Percentiles rank a stretch among this genome's conserved stretches.
phyloP scores from a whole-genome alignment of 495 filamentous ascomycete genomes.

The Xylaria scruposa region DNA sequence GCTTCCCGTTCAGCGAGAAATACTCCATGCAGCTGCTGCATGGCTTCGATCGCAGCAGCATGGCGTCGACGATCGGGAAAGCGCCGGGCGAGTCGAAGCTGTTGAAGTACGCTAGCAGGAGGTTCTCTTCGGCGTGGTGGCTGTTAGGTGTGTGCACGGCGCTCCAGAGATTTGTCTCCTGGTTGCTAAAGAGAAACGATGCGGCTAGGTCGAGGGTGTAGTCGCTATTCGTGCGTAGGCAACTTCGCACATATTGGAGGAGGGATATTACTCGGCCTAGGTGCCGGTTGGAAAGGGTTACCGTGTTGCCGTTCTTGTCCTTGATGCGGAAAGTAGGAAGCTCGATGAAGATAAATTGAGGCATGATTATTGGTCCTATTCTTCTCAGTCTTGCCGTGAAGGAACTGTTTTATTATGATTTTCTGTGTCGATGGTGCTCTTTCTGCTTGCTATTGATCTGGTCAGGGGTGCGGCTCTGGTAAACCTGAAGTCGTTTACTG shows the following conservation, averaged over 20 bases:
- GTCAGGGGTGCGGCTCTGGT: background rate
- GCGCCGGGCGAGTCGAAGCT: slow-evolving; percentile 42
- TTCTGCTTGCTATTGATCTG: background rate
- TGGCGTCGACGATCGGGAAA: slow-evolving; percentile 39
- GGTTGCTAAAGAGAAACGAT: slow-evolving; percentile 38
- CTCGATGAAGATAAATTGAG: slow-evolving; percentile 42
- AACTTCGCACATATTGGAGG: slow-evolving; percentile 37
- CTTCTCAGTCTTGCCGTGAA: background rate
- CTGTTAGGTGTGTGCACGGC: slow-evolving; percentile 28
- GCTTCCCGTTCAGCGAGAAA: slow-evolving; percentile 38
- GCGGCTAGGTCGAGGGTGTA: slow-evolving; percentile 31
- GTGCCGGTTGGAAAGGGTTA: slow-evolving; percentile 34
- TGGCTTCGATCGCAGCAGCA: slow-evolving; percentile 38
- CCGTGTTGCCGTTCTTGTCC: slow-evolving; percentile 32
- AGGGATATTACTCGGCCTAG: slow-evolving; percentile 32
- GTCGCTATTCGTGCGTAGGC: slow-evolving; percentile 30
- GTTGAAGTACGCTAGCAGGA: slow-evolving; percentile 39
- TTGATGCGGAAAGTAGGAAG: slow-evolving; percentile 40
- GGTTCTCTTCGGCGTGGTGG: slow-evolving; percentile 41
- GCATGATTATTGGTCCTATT: background rate
- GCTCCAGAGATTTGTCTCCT: slow-evolving; percentile 40
- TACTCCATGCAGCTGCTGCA: slow-evolving; percentile 39
- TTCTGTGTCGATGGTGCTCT: background rate
- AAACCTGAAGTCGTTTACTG: background rate
- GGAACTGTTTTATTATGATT: background rate